Evolutionary conservation across 768 basidiomycete species (phyloP).

Genomic region (Lactarius hatsudake): DNA sequence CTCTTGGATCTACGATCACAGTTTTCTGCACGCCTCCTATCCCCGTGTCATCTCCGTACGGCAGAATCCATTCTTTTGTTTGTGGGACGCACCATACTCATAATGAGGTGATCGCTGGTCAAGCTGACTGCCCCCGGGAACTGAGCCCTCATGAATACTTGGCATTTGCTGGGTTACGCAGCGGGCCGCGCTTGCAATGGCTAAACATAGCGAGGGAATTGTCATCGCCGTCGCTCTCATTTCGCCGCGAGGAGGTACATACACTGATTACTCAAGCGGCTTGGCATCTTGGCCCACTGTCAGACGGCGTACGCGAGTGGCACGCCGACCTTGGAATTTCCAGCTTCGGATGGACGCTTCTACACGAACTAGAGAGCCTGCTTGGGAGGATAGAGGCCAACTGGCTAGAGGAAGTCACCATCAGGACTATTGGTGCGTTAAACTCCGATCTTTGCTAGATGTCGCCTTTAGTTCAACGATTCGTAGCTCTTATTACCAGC

Average conservation of each 20-base stretch:
- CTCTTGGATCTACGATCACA: too few species aligned
- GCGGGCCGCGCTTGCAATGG: conserved; percentile 45
- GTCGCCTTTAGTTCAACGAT: too few species aligned
- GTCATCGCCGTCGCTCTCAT: conserved; percentile 37
- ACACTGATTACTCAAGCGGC: conserved; percentile 43
- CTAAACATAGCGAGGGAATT: conserved; percentile 33
- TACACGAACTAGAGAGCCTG: conserved; percentile 38
- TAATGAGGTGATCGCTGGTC: conserved; percentile 43
- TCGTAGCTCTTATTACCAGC: neutral
- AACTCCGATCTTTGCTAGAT: too few species aligned
- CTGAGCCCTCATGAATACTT: conserved; percentile 46
- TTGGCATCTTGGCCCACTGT: conserved; percentile 41
- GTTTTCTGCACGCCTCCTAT: neutral
- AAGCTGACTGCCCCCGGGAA: conserved; percentile 39
- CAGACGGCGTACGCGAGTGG: conserved; percentile 33
- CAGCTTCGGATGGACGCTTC: conserved; percentile 38
- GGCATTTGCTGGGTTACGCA: conserved; percentile 45
- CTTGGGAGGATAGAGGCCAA: conserved; percentile 39
- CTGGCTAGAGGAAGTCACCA: conserved; percentile 35
- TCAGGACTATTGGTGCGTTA: neutral
- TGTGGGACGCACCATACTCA: conserved; percentile 29
- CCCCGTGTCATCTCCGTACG: neutral
- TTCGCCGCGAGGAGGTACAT: conserved; percentile 41
- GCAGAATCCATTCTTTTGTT: neutral
- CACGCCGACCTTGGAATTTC: conserved; percentile 38